Evolutionary conservation across 345 rosid species (phyloP), one percentile per base, ranked within the genome.

Genomic region (Eucalyptus regnans): DNA sequence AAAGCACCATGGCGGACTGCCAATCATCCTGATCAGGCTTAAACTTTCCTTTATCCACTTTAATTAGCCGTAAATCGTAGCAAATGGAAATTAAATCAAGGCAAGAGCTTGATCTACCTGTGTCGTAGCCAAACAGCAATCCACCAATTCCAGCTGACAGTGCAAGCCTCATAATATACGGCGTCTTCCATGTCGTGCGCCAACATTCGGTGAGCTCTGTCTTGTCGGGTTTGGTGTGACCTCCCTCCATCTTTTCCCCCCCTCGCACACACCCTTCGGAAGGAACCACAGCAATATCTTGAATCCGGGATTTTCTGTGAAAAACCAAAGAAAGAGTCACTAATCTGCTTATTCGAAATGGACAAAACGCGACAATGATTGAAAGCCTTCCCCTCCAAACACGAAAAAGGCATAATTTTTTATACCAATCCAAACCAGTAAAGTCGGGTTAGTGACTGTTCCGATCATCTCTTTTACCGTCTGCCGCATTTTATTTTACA

Each of bases 131-230:
- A 87, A 98, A 98, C 86, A 97, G 94, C 79, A 98, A 93, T 23
- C 99, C 99, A 43, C 99, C 99, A 86, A 98, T 94, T 43, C 99
- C 99, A 3, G 99, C 99, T 4, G 99, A 93, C 54, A 97, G 93
- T 12, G 99, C 96, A 27, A 98, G 98, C 60, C 95, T 92, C 96
- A 93, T 94, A 31, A 98, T 96, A 88, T 96, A 98, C 50, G 99
- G 99, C 6, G 95, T 96, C 90, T 89, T 92, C 96, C 96, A 93
- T 68, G 93, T 91, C 44, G 94, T 95, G 50, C 79, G 92, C 96
- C 97, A 97, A 90, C 99, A 98, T 89, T 96, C 99, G 2, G 95
- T 95, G 64, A 96, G 95, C 89, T 97, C 96, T 37, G 98, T 93
- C 90, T 86, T 92, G 44, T 94, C 96, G 3, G 98, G 91, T 86